Evolutionary conservation across 2,329 filamentous ascomycete species (phyloP).

Genomic region (Cladosporium sp.): DNA sequence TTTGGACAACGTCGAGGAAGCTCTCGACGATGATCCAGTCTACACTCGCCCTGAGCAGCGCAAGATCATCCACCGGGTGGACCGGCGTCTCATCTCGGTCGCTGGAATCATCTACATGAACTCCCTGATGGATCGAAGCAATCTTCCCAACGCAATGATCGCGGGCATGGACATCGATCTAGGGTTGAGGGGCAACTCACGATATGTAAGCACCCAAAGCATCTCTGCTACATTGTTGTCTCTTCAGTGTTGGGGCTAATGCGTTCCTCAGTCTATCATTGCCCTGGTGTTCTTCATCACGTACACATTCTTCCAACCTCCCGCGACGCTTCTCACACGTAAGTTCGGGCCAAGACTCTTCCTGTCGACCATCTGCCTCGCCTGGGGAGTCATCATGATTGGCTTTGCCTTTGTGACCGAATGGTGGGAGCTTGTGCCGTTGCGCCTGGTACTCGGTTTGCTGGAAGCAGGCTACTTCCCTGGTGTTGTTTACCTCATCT

Average conservation of each 20-base stretch:
- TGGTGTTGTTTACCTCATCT: conserved; percentile 65
- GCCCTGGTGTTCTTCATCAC: conserved; percentile 74
- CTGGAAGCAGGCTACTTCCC: conserved; percentile 60
- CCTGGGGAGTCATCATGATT: conserved; percentile 61
- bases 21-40: conserved; percentile 1
- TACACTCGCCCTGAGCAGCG: conserved; percentile 21
- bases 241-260: not conserved
- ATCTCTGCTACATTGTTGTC: not conserved
- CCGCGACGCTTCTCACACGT: conserved; percentile 67
- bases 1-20: not conserved
- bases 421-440: conserved; percentile 54
- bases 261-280: conserved; percentile 39
- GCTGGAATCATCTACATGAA: conserved; percentile 35
- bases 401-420: conserved; percentile 60
- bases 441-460: conserved; percentile 61
- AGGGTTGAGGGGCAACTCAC: not conserved
- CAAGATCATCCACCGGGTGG: conserved; percentile 65
- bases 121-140: conserved; percentile 76
- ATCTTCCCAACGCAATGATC: conserved; percentile 70
- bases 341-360: conserved; percentile 55
- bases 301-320: conserved; percentile 71
- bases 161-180: conserved; percentile 56
- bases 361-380: conserved; percentile 42
- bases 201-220: conserved; percentile 5
- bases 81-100: conserved; percentile 52